Percentiles rank a stretch among this genome's conserved stretches.
Evolutionary conservation across 1,139 yeast species (phyloP).

Genomic region (Blastobotrys petasosporus): DNA sequence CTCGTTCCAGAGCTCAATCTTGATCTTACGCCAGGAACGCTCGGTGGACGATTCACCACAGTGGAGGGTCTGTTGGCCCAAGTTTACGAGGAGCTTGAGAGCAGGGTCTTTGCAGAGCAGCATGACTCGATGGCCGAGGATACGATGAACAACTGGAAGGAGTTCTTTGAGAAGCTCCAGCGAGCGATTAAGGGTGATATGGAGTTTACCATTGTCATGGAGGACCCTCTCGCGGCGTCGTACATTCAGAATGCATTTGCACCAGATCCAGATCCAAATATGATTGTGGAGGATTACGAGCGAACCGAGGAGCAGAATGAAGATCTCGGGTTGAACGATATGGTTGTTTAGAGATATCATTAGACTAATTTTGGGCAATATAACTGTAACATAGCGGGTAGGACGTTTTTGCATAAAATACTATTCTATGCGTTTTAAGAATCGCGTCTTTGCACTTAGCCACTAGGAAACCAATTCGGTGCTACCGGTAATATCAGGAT

Average conservation of each 20-base stretch:
- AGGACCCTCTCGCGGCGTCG: slow-evolving; percentile 91
- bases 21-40: slow-evolving; percentile 92
- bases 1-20: slow-evolving; percentile 79
- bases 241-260: slow-evolving; percentile 97
- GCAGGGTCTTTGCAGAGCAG: slow-evolving; percentile 77
- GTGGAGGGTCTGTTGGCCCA: slow-evolving; percentile 87
- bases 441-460: too few species aligned
- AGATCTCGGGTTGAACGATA: slow-evolving; percentile 83
- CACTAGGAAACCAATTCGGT: too few species aligned
- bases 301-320: slow-evolving; percentile 84
- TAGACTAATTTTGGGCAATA: not conserved
- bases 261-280: slow-evolving; percentile 95
- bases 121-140: slow-evolving; percentile 87
- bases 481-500: too few species aligned
- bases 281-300: slow-evolving; percentile 83
- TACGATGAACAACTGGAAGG: slow-evolving; percentile 72
- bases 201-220: slow-evolving; percentile 81
- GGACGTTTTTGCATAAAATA: too few species aligned
- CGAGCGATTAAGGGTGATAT: slow-evolving; percentile 80
- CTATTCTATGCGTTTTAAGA: too few species aligned
- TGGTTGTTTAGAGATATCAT: slow-evolving; percentile 43
- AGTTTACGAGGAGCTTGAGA: slow-evolving; percentile 81
- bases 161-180: slow-evolving; percentile 67
- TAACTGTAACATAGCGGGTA: not conserved
- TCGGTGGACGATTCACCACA: slow-evolving; percentile 97